Evolutionary conservation across 768 basidiomycete genomes (phyloP).

Genomic region (Boletus rubroflammeus): DNA sequence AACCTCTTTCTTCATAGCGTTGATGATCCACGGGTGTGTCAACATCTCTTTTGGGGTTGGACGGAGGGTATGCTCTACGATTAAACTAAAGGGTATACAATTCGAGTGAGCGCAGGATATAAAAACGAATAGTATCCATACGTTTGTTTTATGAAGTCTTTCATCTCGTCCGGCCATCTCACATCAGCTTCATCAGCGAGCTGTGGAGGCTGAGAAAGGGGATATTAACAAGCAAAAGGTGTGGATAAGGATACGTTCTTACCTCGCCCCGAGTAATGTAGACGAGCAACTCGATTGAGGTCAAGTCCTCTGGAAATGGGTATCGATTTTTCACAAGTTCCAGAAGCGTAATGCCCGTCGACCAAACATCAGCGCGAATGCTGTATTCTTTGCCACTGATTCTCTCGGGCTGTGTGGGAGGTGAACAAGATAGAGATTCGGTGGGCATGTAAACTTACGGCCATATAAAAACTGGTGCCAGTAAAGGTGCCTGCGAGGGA

Average conservation of each 20-base stretch:
- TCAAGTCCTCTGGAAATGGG: slow-evolving; percentile 89
- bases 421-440: slow-evolving; percentile 1
- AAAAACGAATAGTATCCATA: slow-evolving; percentile 38
- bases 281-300: slow-evolving; percentile 92
- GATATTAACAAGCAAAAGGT: slow-evolving; percentile 16
- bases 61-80: slow-evolving; percentile 60
- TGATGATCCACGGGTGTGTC: slow-evolving; percentile 76
- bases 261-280: slow-evolving; percentile 83
- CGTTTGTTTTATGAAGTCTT: slow-evolving; percentile 86
- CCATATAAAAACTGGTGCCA: slow-evolving; percentile 98
- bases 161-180: slow-evolving; percentile 80
- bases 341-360: slow-evolving; percentile 88
- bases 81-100: slow-evolving; percentile 48
- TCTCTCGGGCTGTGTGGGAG: slow-evolving; percentile 71
- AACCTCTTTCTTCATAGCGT: slow-evolving; percentile 75
- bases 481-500: slow-evolving; percentile 94
- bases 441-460: slow-evolving; percentile 54
- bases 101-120: background rate
- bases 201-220: slow-evolving; percentile 60
- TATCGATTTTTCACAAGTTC: slow-evolving; percentile 94
- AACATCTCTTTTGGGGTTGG: slow-evolving; percentile 84
- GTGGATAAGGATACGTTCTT: slow-evolving; percentile 18
- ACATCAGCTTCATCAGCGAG: slow-evolving; percentile 68
- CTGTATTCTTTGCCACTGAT: slow-evolving; percentile 90
- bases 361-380: slow-evolving; percentile 98